phyloP scores from a whole-genome alignment of 2,329 filamentous ascomycete species.

The Zelopaecilomyces penicillatus region DNA sequence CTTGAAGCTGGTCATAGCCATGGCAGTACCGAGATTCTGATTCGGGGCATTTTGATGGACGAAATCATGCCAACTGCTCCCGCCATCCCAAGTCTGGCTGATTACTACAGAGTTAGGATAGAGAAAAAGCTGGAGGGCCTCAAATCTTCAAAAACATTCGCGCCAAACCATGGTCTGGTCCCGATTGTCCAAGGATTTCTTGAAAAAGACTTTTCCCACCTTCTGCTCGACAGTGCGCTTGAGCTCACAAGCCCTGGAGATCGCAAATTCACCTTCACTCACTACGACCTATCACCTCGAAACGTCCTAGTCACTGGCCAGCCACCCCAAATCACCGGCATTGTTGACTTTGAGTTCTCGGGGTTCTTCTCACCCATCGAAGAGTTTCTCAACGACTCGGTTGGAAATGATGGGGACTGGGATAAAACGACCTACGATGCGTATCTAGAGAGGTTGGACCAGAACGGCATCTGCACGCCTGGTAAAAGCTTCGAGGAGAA shows the following conservation, averaged over 20 bases:
- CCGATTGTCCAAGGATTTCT: constrained; percentile 1
- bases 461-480: constrained; percentile 1
- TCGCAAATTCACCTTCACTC: constrained; percentile 11
- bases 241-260: not conserved
- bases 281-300: constrained; percentile 16
- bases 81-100: constrained; percentile 7
- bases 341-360: constrained; percentile 18
- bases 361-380: constrained; percentile 15
- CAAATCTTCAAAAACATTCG: constrained; percentile 1
- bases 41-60: constrained; percentile 6
- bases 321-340: constrained; percentile 11
- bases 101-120: constrained; percentile 10
- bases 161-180: constrained; percentile 2
- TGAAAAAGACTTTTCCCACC: constrained; percentile 6
- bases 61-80: constrained; percentile 5
- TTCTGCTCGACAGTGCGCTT: constrained; percentile 1
- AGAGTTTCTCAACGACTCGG: constrained; percentile 12
- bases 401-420: constrained; percentile 10
- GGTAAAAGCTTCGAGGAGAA: not conserved
- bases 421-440: constrained; percentile 4
- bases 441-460: constrained; percentile 7
- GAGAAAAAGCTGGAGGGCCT: constrained; percentile 7
- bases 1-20: not conserved
- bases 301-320: constrained; percentile 13
- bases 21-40: not conserved